Evolutionary conservation across 495 filamentous ascomycete genomes (phyloP), one percentile per base, ranked within the genome.

Genomic region (Aspergillus diversus): DNA sequence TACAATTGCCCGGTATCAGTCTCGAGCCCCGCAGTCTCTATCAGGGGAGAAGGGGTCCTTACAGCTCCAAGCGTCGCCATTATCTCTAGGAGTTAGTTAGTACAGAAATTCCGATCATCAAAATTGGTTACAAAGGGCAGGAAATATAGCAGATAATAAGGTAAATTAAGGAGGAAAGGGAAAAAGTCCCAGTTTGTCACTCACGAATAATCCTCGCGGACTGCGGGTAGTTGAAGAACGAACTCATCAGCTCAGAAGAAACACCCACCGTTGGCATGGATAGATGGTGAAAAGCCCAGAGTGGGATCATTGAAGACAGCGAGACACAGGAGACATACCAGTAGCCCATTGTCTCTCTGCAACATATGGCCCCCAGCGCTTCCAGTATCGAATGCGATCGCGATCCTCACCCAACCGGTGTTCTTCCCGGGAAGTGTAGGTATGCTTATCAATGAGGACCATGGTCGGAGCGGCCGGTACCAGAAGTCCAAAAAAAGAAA

Each of bases 1-100:
- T 96, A 62, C 5, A 27, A 15, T 53, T 52, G 49, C 21, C 8
- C 35, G 17, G 47, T 17, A 50, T 64, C 42, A 55, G 60, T 35
- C 27, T 21, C 62, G 15, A 49, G 43, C 50, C 50, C 55, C 59
- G 37, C 51, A 39, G 15, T 39, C 32, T 33, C 21, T 27, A 27
- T 16, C 33, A 37, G 31, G 48, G 42, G 8, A n/a, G 39, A 12
- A 33, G 59, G 32, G 39, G 88, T 27, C 12, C 90, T 81, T 81
- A 93, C 91, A 92, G 74, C 90, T 94, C 94, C 94, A 98, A 47
- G 94, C 94, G 79, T 98, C 92, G 50, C 94, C 94, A 71, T 97
- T 89, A 53, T 83, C 79, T 21, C 83, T 86, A 64, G 16, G 37
- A 33, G 43, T 58, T 27, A 56, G 31, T 64, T 51, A 57, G 33